Evolutionary conservation across 2,329 filamentous ascomycete species (phyloP).

Genomic region (Epichloe gansuensis): DNA sequence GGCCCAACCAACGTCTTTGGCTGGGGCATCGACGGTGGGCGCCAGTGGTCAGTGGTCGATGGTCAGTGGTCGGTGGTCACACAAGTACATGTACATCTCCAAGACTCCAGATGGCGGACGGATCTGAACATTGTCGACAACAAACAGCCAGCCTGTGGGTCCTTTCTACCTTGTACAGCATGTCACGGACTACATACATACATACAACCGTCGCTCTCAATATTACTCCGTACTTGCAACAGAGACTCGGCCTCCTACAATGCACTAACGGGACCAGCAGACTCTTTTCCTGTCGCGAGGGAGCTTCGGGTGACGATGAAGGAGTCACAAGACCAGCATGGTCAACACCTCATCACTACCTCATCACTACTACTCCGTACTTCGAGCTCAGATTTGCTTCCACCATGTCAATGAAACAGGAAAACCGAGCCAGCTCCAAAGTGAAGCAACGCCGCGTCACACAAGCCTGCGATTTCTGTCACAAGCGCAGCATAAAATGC

Average conservation of each 20-base stretch:
- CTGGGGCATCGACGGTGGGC: too few relatives aligned
- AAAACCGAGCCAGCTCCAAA: background rate
- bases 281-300: background rate
- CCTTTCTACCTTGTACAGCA: background rate
- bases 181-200: background rate
- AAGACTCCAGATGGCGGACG: background rate
- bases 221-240: background rate
- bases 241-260: background rate
- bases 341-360: background rate
- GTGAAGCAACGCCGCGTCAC: conserved; percentile 7
- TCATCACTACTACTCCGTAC: background rate
- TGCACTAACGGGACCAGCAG: background rate
- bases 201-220: background rate
- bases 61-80: too few relatives aligned
- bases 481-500: conserved; percentile 17
- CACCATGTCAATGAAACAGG: background rate
- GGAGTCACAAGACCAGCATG: background rate
- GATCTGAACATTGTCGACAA: background rate
- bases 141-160: background rate
- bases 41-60: too few relatives aligned
- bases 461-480: conserved; percentile 31
- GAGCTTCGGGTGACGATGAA: background rate
- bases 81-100: too few relatives aligned
- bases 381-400: background rate
- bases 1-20: too few relatives aligned